Evolutionary conservation across 176 grass and related monocot species (phyloP).

Genomic region (Sorghum bicolor): Sorghum_bicolor_NCBIv3 NC_012879.2:743501-744000

Average conservation of each 20-base stretch:
- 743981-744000: constrained; percentile 80
- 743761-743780: constrained; percentile 94
- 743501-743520: not conserved
- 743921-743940: not conserved
- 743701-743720: constrained; percentile 9
- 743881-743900: constrained; percentile 20
- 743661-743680: constrained; percentile 1
- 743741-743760: constrained; percentile 75
- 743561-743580: not conserved
- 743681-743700: constrained; percentile 5
- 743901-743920: constrained; percentile 28
- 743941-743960: constrained; percentile 42
- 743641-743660: not conserved
- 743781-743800: constrained; percentile 94
- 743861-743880: constrained; percentile 98
- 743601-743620: not conserved
- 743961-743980: constrained; percentile 96
- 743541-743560: not conserved
- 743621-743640: not conserved
- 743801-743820: constrained; percentile 85
- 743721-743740: not conserved
- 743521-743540: not conserved
- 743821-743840: constrained; percentile 91
- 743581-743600: not conserved
- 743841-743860: constrained; percentile 93